Base-by-base conservation (phyloP, 129 eudicot genomes). In the Tanacetum coccineum region DNA sequence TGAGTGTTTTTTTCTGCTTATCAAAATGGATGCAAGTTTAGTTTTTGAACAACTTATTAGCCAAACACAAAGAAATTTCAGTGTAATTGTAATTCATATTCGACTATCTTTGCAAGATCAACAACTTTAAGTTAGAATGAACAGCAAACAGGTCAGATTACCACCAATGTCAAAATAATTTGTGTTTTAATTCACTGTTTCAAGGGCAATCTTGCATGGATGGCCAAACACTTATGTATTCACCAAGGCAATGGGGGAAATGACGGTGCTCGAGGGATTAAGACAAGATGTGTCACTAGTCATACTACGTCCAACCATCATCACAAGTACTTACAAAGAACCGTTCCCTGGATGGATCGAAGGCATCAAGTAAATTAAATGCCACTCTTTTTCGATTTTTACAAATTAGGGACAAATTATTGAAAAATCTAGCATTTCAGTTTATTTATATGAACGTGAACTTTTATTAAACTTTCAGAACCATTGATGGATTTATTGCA, bases 281-380 rank as follows among this genome's bases (percentile, higher is more conserved):
- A 74, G 73, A 55, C 74, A 26, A 18, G 73, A 77, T 65, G 44
- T 77, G 13, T 74, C 85, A 0, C 21, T 79, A 15, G 92, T 82
- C 30, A 68, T 82, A 21, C 47, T 85, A 11, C 87, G 92, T 40
- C 87, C 92, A 13, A 76, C 87, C 15, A 80, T 82, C 20, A 48
- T 85, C 25, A 77, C 79, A 2, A 79, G 85, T 30, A 64, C 87
- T 13, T 82, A 60, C 65, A 82, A 66, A 75, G 87, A 85, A 59
- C 87, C 85, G 0, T 79, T 82, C 26, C 81, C 87, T 1, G 91
- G 91, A 12, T 85, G 91, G 87, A 71, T 82, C 0, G 91, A 85
- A 82, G 87, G 91, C 32, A n/a, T 81, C 63, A 82, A 77, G 87
- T 85, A 82, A 57, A 12, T 62, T 1, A 20, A 0, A 12, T 32